A percentile compares a stretch with the other conserved stretches of the same genome.
Conservation (phyloP, 2,329 filamentous ascomycete genomes). For the Teratosphaeria gauchensis region DNA sequence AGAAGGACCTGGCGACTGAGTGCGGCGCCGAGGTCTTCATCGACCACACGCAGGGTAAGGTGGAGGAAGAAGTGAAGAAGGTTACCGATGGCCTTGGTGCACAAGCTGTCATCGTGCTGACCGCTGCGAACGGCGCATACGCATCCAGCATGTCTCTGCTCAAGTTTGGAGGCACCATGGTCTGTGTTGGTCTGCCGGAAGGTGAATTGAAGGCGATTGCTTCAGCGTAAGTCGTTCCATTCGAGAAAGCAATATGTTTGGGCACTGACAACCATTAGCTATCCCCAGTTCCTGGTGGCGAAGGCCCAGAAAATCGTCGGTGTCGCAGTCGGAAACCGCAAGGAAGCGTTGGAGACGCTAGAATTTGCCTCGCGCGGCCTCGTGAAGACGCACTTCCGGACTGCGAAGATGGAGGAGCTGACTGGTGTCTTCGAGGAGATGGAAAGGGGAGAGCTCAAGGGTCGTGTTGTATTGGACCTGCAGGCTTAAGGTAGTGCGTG, state of each 20-base stretch:
- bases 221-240: slow-evolving; percentile 5
- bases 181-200: slow-evolving; percentile 39
- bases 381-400: slow-evolving; percentile 39
- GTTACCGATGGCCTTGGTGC: slow-evolving; percentile 51
- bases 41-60: slow-evolving; percentile 47
- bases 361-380: slow-evolving; percentile 36
- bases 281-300: slow-evolving; percentile 31
- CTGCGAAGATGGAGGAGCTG: slow-evolving; percentile 39
- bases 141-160: slow-evolving; percentile 31
- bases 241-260: background rate
- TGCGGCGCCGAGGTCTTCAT: slow-evolving; percentile 60
- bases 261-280: slow-evolving; percentile 1
- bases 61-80: slow-evolving; percentile 46
- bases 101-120: slow-evolving; percentile 49
- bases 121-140: slow-evolving; percentile 40
- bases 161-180: slow-evolving; percentile 36
- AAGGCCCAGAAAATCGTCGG: slow-evolving; percentile 37
- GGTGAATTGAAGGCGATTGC: slow-evolving; percentile 37
- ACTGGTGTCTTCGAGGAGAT: slow-evolving; percentile 39
- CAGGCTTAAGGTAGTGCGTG: background rate
- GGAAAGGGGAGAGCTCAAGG: slow-evolving; percentile 35
- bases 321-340: slow-evolving; percentile 36
- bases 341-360: slow-evolving; percentile 41
- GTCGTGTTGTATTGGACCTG: slow-evolving; percentile 40
- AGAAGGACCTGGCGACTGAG: slow-evolving; percentile 51